Evolutionary conservation across 1,139 yeast species (phyloP).

Genomic region (Debaryomyces singareniensis): DNA sequence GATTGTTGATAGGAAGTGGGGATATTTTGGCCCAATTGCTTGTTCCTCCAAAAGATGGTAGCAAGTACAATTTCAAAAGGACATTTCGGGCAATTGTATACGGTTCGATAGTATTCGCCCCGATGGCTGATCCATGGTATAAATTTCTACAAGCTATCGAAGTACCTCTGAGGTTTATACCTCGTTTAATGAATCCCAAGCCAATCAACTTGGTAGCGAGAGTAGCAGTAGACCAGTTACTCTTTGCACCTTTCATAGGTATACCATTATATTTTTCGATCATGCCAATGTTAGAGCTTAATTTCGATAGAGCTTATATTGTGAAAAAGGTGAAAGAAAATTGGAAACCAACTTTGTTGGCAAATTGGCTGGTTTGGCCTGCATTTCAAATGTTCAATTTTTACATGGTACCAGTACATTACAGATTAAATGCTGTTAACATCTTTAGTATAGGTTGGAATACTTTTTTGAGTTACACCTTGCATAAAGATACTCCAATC

Average conservation of each 20-base stretch:
- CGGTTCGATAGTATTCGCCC: constrained; percentile 75
- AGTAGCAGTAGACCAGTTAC: constrained; percentile 31
- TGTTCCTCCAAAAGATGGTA: constrained; percentile 29
- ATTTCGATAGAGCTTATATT: constrained; percentile 2
- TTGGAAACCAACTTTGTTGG: constrained; percentile 54
- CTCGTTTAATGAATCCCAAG: constrained; percentile 10
- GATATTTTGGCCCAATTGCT: constrained; percentile 64
- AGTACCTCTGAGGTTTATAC: constrained; percentile 37
- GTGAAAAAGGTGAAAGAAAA: constrained; percentile 34
- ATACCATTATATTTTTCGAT: constrained; percentile 40
- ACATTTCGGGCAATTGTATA: constrained; percentile 63
- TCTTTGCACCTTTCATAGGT: constrained; percentile 32
- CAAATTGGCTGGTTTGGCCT: constrained; percentile 74
- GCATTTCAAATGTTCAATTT: constrained; percentile 70
- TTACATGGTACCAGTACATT: constrained; percentile 60
- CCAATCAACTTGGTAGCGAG: constrained; percentile 31
- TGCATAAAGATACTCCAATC: no score
- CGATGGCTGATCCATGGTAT: constrained; percentile 70
- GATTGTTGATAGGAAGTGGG: constrained; percentile 62
- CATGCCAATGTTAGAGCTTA: constrained; percentile 32
- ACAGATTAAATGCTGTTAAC: constrained; percentile 65
- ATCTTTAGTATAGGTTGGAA: constrained; percentile 80
- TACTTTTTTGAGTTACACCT: constrained; percentile 54
- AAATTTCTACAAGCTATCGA: constrained; percentile 27
- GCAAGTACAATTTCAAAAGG: constrained; percentile 35